phyloP scores from a whole-genome alignment of 345 rosid species.

The Aurinia saxatilis region DNA sequence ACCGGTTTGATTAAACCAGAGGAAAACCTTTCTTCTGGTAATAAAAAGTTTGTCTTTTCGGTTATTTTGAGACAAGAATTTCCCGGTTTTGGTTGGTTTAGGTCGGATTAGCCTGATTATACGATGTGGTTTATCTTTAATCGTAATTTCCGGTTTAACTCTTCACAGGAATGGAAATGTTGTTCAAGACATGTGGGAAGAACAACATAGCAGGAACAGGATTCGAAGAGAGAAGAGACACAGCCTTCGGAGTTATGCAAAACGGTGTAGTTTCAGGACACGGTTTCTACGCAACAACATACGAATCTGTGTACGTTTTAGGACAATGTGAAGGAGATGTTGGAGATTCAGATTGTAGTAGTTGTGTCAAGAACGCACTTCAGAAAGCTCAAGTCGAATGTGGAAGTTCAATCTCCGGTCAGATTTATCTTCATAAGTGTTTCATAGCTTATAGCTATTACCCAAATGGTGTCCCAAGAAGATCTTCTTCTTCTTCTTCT shows the following conservation, averaged over 20 bases:
- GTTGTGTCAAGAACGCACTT: constrained; percentile 63
- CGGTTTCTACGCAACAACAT: constrained; percentile 62
- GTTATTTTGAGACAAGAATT: too few relatives aligned
- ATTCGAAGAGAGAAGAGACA: constrained; percentile 80
- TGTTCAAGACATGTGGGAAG: constrained; percentile 78
- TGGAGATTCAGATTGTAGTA: constrained; percentile 89
- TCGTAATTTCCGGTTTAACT: neutral
- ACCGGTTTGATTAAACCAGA: too few relatives aligned
- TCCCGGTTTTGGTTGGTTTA: too few relatives aligned
- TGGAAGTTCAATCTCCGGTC: constrained; percentile 79
- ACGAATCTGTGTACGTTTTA: constrained; percentile 63
- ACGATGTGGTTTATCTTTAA: neutral
- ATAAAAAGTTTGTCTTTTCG: too few relatives aligned
- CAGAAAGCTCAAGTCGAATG: constrained; percentile 95
- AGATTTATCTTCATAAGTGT: constrained; percentile 84
- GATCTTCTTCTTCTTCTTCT: constrained; percentile 44
- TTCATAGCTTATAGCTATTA: constrained; percentile 73
- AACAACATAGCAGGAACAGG: constrained; percentile 63
- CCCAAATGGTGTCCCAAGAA: constrained; percentile 83
- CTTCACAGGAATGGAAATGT: constrained; percentile 61
- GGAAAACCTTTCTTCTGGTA: too few relatives aligned
- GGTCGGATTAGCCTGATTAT: too few relatives aligned
- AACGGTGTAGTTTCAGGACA: constrained; percentile 66
- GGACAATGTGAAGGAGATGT: constrained; percentile 97
- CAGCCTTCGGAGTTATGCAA: constrained; percentile 61